Conservation (phyloP, 164 flowering plant species). For the Piper longum region DNA sequence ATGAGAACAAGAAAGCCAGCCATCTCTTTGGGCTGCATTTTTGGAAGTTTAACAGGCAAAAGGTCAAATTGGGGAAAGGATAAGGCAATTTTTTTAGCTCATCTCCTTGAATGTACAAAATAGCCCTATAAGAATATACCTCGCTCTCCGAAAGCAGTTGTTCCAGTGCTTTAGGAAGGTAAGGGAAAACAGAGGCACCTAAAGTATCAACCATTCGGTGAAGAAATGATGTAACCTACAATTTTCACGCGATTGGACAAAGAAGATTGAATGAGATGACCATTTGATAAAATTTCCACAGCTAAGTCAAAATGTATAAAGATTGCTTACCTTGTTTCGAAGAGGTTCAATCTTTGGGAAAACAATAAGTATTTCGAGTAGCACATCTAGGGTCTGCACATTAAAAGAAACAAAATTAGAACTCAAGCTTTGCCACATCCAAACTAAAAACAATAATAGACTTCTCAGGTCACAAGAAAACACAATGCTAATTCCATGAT, state of each 20-base stretch:
- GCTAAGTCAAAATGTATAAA: not conserved
- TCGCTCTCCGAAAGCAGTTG: conserved; percentile 82
- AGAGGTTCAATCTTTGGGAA: conserved; percentile 73
- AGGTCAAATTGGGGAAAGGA: not conserved
- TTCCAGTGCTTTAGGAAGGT: conserved; percentile 83
- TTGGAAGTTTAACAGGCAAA: not conserved
- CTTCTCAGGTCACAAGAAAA: no score
- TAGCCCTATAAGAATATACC: conserved; percentile 23
- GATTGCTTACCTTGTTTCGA: conserved; percentile 55
- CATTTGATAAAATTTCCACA: no score
- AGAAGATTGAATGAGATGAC: not conserved
- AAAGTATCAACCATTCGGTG: conserved; percentile 98
- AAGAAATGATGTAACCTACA: conserved; percentile 80
- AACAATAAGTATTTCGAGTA: conserved; percentile 69
- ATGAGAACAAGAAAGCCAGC: conserved; percentile 63
- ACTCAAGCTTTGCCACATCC: not conserved
- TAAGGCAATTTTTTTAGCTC: not conserved
- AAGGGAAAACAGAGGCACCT: conserved; percentile 80
- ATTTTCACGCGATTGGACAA: conserved; percentile 2
- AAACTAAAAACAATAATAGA: no score
- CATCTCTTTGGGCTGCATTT: conserved; percentile 87
- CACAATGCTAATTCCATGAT: no score
- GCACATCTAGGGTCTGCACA: conserved; percentile 80
- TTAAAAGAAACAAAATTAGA: conserved; percentile 2
- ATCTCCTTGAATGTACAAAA: not conserved